phyloP scores from a whole-genome alignment of 2,329 filamentous ascomycete genomes.

The Blastomyces gilchristii region DNA sequence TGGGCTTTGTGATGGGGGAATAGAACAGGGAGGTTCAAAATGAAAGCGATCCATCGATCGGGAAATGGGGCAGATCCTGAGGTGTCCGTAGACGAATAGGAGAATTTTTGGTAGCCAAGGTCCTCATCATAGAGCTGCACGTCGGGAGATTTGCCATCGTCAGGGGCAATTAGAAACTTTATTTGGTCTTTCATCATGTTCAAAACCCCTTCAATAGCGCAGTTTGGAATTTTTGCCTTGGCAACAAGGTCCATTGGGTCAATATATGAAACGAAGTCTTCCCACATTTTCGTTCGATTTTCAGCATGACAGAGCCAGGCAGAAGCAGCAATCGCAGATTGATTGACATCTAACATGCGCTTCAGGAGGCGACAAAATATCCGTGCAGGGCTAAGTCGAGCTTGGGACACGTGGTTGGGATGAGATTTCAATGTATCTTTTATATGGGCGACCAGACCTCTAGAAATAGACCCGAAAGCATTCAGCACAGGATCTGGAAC shows the following conservation, averaged over 20 bases:
- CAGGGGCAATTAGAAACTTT: conserved; percentile 34
- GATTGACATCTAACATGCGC: conserved; percentile 80
- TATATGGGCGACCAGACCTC: conserved; percentile 69
- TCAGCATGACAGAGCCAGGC: conserved; percentile 83
- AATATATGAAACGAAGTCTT: conserved; percentile 54
- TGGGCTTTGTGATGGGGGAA: conserved; percentile 35
- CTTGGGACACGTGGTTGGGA: conserved; percentile 72
- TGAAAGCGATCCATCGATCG: conserved; percentile 39
- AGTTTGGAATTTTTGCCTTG: conserved; percentile 33
- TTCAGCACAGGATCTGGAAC: conserved; percentile 80
- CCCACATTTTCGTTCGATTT: conserved; percentile 90
- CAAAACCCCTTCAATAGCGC: conserved; percentile 27
- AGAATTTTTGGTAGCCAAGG: conserved; percentile 24
- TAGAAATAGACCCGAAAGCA: conserved; percentile 76
- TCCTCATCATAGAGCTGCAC: conserved; percentile 26
- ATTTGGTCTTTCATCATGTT: conserved; percentile 37
- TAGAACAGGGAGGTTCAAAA: conserved; percentile 30
- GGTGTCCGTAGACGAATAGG: conserved; percentile 28
- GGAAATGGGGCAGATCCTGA: conserved; percentile 39
- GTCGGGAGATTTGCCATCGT: conserved; percentile 29
- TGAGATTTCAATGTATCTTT: conserved; percentile 75
- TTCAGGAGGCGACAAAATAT: conserved; percentile 80
- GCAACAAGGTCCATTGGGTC: conserved; percentile 32
- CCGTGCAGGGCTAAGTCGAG: conserved; percentile 78
- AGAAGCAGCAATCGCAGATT: conserved; percentile 85